A percentile compares a stretch with the other conserved stretches of the same genome.
phyloP scores from a whole-genome alignment of 2,329 filamentous ascomycete species.

The Pseudogymnoascus sp. region DNA sequence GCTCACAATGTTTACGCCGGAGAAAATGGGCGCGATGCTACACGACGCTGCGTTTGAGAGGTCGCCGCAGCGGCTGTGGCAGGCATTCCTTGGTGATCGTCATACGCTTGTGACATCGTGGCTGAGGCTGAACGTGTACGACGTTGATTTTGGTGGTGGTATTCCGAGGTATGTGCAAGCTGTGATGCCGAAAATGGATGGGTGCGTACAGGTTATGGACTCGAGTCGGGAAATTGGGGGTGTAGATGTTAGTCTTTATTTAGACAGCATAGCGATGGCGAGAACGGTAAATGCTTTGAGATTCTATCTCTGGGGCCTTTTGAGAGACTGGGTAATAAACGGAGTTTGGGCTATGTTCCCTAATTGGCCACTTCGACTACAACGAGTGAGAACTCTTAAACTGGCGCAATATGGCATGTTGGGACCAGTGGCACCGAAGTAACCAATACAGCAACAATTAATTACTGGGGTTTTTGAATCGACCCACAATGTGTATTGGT shows the following conservation, averaged over 20 bases:
- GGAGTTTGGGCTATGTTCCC: neutral
- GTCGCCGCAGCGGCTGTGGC: conserved; percentile 40
- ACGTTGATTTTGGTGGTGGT: conserved; percentile 32
- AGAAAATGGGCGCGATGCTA: conserved; percentile 32
- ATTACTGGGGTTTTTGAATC: neutral
- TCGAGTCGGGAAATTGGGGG: conserved; percentile 16
- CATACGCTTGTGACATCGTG: conserved; percentile 39
- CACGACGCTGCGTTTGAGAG: conserved; percentile 36
- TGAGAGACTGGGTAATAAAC: neutral
- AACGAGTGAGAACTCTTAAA: neutral
- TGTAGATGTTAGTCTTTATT: conserved; percentile 29
- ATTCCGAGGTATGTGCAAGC: conserved; percentile 31
- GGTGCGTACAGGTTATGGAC: conserved; percentile 35
- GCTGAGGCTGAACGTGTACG: conserved; percentile 31
- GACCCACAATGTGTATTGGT: neutral
- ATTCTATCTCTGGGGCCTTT: too few relatives aligned
- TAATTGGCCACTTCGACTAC: neutral
- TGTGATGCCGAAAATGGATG: conserved; percentile 35
- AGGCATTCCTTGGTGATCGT: conserved; percentile 34
- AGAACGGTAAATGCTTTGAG: neutral
- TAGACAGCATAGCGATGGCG: conserved; percentile 25
- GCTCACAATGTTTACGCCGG: conserved; percentile 30
- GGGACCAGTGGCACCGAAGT: neutral
- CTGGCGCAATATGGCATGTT: neutral
- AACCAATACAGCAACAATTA: neutral